Evolutionary conservation across 805 yeast genomes (phyloP).

Genomic region (Candida maesae): DNA sequence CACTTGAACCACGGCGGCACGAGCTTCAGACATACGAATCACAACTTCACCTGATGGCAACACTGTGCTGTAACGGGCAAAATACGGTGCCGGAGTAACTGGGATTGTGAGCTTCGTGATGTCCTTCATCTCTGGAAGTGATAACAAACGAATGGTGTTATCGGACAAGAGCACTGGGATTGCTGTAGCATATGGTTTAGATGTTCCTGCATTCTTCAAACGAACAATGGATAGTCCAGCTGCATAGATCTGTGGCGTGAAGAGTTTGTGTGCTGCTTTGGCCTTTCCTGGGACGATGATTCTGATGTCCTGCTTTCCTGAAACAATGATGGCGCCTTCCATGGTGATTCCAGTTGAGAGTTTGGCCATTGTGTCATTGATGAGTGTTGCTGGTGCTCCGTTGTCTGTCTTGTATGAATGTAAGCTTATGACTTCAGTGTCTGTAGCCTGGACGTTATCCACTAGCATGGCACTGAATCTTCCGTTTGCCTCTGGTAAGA

Average conservation of each 20-base stretch:
- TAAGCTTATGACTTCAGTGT: conserved; percentile 46
- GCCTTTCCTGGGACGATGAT: conserved; percentile 56
- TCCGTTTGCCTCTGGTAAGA: conserved; percentile 62
- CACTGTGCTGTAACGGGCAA: conserved; percentile 40
- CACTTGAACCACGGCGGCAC: conserved; percentile 42
- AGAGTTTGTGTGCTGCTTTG: conserved; percentile 60
- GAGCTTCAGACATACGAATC: conserved; percentile 51
- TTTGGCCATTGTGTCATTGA: conserved; percentile 49
- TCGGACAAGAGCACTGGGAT: conserved; percentile 42
- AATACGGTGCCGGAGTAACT: conserved; percentile 36
- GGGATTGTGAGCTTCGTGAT: conserved; percentile 46
- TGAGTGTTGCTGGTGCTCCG: conserved; percentile 67
- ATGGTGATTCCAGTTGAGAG: conserved; percentile 57
- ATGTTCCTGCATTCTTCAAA: conserved; percentile 11
- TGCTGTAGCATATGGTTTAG: conserved; percentile 41
- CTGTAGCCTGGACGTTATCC: conserved; percentile 45
- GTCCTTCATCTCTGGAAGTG: conserved; percentile 64
- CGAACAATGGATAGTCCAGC: conserved; percentile 49
- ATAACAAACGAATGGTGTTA: conserved; percentile 42
- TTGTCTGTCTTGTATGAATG: conserved; percentile 53
- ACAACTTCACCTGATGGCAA: conserved; percentile 55
- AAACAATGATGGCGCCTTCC: conserved; percentile 58
- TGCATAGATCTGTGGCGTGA: conserved; percentile 42
- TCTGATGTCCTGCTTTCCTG: conserved; percentile 58
- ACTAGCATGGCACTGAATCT: conserved; percentile 53